Evolutionary conservation across 306 rosid species (phyloP).

Genomic region (Cercis canadensis): DNA sequence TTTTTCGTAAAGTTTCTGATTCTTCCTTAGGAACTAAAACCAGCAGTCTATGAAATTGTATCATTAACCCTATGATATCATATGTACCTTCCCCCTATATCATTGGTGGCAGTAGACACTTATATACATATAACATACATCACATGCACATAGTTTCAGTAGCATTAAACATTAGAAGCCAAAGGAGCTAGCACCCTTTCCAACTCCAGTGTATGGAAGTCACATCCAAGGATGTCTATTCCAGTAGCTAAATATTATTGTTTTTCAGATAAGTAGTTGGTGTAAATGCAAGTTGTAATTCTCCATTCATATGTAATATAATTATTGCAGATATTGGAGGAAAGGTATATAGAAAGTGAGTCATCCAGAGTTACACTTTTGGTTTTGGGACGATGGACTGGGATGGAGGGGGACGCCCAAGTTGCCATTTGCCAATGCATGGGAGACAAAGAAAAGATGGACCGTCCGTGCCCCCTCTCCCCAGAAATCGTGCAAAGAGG

Average conservation of each 20-base stretch:
- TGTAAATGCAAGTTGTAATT: slow-evolving; percentile 46
- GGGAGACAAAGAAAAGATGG: slow-evolving; percentile 48
- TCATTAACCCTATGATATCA: slow-evolving; percentile 49
- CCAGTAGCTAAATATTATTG: slow-evolving; percentile 52
- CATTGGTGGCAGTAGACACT: slow-evolving; percentile 44
- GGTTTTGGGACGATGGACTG: slow-evolving; percentile 18
- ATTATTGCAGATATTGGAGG: slow-evolving; percentile 14
- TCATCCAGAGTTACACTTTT: slow-evolving; percentile 25
- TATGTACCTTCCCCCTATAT: slow-evolving; percentile 51
- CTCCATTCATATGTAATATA: slow-evolving; percentile 47
- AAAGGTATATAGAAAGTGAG: slow-evolving; percentile 36
- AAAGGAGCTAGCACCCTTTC: slow-evolving; percentile 36
- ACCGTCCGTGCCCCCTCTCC: slow-evolving; percentile 36
- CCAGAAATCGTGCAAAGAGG: slow-evolving; percentile 45
- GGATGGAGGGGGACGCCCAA: slow-evolving; percentile 9
- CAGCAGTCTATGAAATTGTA: slow-evolving; percentile 56
- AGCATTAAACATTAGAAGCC: slow-evolving; percentile 51
- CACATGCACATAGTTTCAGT: slow-evolving; percentile 61
- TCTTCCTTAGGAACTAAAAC: slow-evolving; percentile 56
- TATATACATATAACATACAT: slow-evolving; percentile 44
- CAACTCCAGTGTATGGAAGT: slow-evolving; percentile 48
- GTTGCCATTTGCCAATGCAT: slow-evolving; percentile 49
- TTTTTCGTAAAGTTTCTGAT: slow-evolving; percentile 49
- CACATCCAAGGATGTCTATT: slow-evolving; percentile 67
- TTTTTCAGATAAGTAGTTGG: slow-evolving; percentile 63